phyloP scores from a whole-genome alignment of 768 basidiomycete species.

The Boletus barrowsii region DNA sequence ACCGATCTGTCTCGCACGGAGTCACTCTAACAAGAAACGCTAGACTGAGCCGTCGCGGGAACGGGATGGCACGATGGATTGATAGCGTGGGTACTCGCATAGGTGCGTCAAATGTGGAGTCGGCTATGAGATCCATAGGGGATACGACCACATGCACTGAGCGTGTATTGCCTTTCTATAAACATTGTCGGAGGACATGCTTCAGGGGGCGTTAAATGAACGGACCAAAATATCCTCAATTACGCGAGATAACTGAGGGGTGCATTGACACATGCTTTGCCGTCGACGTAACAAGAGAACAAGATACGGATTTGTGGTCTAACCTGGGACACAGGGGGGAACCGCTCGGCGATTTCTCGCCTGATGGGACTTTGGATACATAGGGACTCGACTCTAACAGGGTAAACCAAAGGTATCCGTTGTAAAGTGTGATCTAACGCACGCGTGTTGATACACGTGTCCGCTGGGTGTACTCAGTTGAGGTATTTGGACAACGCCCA shows the following conservation, averaged over 20 bases:
- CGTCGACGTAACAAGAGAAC: conserved; percentile 27
- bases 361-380: conserved; percentile 11
- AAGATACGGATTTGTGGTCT: conserved; percentile 3
- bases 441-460: conserved; percentile 27
- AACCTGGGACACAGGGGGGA: conserved; percentile 19
- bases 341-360: conserved; percentile 13
- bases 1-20: conserved; percentile 15
- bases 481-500: conserved; percentile 19
- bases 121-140: conserved; percentile 6
- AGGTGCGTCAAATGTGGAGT: background rate
- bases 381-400: conserved; percentile 13
- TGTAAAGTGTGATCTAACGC: conserved; percentile 3
- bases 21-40: conserved; percentile 7
- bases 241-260: conserved; percentile 18
- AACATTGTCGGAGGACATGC: background rate
- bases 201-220: conserved; percentile 13
- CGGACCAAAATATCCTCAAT: conserved; percentile 10
- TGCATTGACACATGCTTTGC: conserved; percentile 12
- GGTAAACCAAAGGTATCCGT: conserved; percentile 5
- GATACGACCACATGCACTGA: conserved; percentile 1
- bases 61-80: conserved; percentile 4
- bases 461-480: conserved; percentile 8
- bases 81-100: conserved; percentile 10
- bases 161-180: conserved; percentile 5
- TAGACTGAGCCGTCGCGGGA: conserved; percentile 19